Conservation (phyloP, 2,329 filamentous ascomycete species). For the Alternaria solani region DNA sequence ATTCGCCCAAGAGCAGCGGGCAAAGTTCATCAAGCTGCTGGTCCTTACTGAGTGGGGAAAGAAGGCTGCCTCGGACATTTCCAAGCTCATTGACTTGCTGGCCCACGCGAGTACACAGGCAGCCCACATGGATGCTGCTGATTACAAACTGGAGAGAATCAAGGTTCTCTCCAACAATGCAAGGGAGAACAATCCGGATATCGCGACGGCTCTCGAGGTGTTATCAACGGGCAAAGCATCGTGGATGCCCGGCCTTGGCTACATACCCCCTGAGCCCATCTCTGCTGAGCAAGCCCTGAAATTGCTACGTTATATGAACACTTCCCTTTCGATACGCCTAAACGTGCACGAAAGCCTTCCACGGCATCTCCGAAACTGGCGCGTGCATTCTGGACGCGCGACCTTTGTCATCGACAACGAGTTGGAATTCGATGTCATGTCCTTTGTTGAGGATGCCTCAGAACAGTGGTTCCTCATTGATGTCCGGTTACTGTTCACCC, state of each 20-base stretch:
- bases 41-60: constrained; percentile 90
- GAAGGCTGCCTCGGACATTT: constrained; percentile 71
- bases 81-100: constrained; percentile 87
- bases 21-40: constrained; percentile 90
- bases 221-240: constrained; percentile 78
- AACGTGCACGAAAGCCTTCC: constrained; percentile 86
- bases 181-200: constrained; percentile 86
- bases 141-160: constrained; percentile 70
- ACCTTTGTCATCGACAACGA: constrained; percentile 85
- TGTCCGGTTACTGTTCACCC: constrained; percentile 82
- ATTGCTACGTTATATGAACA: constrained; percentile 82
- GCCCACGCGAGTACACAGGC: constrained; percentile 66
- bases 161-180: constrained; percentile 76
- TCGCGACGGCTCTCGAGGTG: constrained; percentile 87
- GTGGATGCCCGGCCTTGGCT: constrained; percentile 83
- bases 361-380: constrained; percentile 77
- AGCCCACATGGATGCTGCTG: constrained; percentile 50
- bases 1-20: constrained; percentile 80
- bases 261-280: constrained; percentile 76
- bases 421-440: constrained; percentile 92
- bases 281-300: constrained; percentile 75
- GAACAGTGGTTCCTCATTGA: constrained; percentile 96
- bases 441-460: constrained; percentile 82
- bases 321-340: constrained; percentile 81
- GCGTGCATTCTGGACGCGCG: constrained; percentile 83